Conservation (phyloP, 345 rosid species). For the Hibiscus tridactylites region DNA sequence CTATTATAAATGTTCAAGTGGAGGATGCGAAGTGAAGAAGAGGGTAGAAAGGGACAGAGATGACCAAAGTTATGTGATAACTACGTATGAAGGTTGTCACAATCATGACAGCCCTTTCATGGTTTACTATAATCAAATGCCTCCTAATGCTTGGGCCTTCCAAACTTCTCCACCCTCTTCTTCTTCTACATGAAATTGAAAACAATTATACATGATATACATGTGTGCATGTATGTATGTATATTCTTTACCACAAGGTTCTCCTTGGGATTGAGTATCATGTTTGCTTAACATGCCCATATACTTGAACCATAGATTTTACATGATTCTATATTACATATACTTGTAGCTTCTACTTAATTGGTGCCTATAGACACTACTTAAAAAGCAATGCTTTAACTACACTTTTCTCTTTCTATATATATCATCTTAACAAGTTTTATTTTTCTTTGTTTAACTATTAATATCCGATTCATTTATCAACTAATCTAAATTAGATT, state of each 20-base stretch:
- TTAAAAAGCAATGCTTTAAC: too few species aligned
- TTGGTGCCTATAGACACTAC: neutral
- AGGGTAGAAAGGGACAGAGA: constrained; percentile 72
- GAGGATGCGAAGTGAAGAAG: constrained; percentile 77
- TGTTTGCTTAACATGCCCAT: neutral
- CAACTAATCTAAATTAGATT: too few species aligned
- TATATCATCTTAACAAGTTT: too few species aligned
- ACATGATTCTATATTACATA: neutral
- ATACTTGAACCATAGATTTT: neutral
- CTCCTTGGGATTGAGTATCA: neutral
- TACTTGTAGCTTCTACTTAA: neutral
- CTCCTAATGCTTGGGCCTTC: constrained; percentile 6
- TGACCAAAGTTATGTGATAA: constrained; percentile 60
- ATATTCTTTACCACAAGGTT: neutral
- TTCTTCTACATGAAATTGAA: neutral
- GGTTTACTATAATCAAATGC: constrained; percentile 31
- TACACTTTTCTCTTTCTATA: too few species aligned
- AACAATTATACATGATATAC: neutral
- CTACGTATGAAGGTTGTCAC: constrained; percentile 77
- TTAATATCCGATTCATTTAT: too few species aligned
- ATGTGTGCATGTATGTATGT: neutral
- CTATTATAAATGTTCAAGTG: constrained; percentile 67
- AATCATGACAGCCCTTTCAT: constrained; percentile 50
- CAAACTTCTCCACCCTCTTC: constrained; percentile 16
- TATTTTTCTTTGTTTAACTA: too few species aligned